A percentile compares a stretch with the other conserved stretches of the same genome.
These are phyloP conservation scores for Didymella glomerata DNA, from an alignment of 2,329 filamentous ascomycete species.

Conservation along the genomic window DNA sequence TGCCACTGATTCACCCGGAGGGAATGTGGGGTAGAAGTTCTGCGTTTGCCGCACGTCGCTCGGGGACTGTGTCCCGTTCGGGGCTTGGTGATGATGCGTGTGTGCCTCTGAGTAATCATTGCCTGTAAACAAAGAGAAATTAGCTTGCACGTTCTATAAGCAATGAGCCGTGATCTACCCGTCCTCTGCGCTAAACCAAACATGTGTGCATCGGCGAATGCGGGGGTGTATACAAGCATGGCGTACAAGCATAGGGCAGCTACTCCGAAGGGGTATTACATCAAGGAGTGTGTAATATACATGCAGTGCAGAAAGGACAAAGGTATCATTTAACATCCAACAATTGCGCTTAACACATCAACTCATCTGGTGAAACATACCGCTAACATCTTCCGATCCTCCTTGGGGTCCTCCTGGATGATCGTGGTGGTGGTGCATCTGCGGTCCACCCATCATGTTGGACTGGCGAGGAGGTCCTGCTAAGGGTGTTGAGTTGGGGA, in stretches of 20 bases:
- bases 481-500: constrained; percentile 71
- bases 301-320: constrained; percentile 54
- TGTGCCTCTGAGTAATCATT: constrained; percentile 68
- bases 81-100: constrained; percentile 72
- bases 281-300: constrained; percentile 55
- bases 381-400: constrained; percentile 83
- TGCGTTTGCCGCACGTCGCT: constrained; percentile 77
- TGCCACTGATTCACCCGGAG: constrained; percentile 64
- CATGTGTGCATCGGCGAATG: constrained; percentile 30
- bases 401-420: constrained; percentile 72
- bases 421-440: constrained; percentile 76
- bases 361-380: constrained; percentile 98
- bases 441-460: constrained; percentile 71
- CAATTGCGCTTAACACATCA: constrained; percentile 56
- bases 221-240: constrained; percentile 31
- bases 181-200: constrained; percentile 36
- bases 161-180: constrained; percentile 31
- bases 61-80: constrained; percentile 60
- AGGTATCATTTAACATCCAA: constrained; percentile 54
- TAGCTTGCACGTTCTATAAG: constrained; percentile 52
- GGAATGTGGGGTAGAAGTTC: constrained; percentile 77
- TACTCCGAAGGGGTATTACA: constrained; percentile 54
- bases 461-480: constrained; percentile 66
- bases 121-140: constrained; percentile 59
- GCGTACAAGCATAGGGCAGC: constrained; percentile 46